Evolutionary conservation across 2,329 filamentous ascomycete species (phyloP).

Genomic region (Epicoccum nigrum): DNA sequence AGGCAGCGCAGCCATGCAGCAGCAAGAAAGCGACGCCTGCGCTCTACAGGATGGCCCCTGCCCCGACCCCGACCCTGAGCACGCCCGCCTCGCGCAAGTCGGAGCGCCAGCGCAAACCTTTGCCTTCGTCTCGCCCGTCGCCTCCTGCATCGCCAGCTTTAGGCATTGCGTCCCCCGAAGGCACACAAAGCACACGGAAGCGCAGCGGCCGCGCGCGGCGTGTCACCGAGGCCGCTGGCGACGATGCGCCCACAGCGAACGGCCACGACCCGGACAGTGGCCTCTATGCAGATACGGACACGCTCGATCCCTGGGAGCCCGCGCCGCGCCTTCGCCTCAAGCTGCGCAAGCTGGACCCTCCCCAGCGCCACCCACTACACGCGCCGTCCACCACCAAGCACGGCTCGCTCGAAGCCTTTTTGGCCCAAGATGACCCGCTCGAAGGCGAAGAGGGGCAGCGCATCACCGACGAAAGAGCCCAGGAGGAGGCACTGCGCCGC

Average conservation of each 20-base stretch:
- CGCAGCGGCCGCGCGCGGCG: constrained; percentile 33
- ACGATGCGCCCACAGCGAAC: constrained; percentile 24
- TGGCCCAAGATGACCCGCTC: constrained; percentile 58
- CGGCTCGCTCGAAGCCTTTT: constrained; percentile 68
- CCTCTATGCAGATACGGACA: constrained; percentile 30
- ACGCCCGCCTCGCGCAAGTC: constrained; percentile 39
- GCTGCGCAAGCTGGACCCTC: constrained; percentile 58
- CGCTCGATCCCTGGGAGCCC: constrained; percentile 26
- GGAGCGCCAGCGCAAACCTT: constrained; percentile 39
- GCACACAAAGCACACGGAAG: constrained; percentile 24
- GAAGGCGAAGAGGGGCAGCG: constrained; percentile 51
- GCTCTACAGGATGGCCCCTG: constrained; percentile 30
- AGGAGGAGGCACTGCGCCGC: constrained; percentile 72
- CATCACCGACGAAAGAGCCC: constrained; percentile 39
- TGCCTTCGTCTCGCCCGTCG: constrained; percentile 22
- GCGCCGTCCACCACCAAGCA: constrained; percentile 54
- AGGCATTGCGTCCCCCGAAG: constrained; percentile 26
- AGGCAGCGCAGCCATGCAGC: constrained; percentile 16
- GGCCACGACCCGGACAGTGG: constrained; percentile 29
- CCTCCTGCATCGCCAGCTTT: constrained; percentile 27
- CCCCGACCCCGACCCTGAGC: constrained; percentile 23
- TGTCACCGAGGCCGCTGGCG: constrained; percentile 17
- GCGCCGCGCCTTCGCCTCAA: constrained; percentile 54
- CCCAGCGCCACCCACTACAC: constrained; percentile 60
- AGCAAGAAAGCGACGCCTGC: constrained; percentile 28